Evolutionary conservation across 23 red algal species (phyloP), one percentile per base, ranked within the genome.

Genomic region (Chondrus crispus): DNA sequence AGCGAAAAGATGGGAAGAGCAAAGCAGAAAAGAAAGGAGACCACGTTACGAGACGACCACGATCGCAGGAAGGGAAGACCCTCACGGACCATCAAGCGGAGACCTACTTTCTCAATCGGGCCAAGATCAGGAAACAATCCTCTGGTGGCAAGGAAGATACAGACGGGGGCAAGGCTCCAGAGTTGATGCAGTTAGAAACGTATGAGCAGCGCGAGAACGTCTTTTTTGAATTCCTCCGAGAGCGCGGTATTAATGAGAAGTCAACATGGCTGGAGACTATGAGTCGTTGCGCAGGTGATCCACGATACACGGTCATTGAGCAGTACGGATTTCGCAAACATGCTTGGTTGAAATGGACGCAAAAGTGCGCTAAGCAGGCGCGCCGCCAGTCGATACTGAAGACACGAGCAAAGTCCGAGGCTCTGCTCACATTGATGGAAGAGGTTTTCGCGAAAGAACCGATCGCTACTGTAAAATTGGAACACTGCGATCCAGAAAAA

Each of bases 191-290:
- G 19, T 41, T 14, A n/a, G 66, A 30, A 18, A 48, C 7, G 38
- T 36, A 8, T 50, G 19, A 19, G 42, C 54, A n/a, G 1, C 38
- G 63, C 45, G 64, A 90, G 68, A 33, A 37, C 3, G 30, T 62
- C 22, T 92, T 92, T 41, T 54, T 78, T 29, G 76, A 71, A 37
- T 28, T 92, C 24, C 62, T 92, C 29, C 71, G 72, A 39, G 89
- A 92, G 18, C 82, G 68, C 14, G 77, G 89, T 26, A 84, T 92
- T 38, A 53, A 12, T 1, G 39, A 36, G 35, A 81, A 50, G 32
- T 72, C 58, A 43, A 83, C 89, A 3, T 92, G 89, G 89, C 53
- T 92, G 41, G 89, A 92, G 58, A 79, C 76, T 29, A 92, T 92
- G 89, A 55, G 76, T 69, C 51, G 62, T 3, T 92, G 89, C 39